A percentile compares a stretch with the other conserved stretches of the same genome.
Evolutionary conservation across 1,284 basidiomycete genomes (phyloP).

Genomic region (Rhodotorula sp.): DNA sequence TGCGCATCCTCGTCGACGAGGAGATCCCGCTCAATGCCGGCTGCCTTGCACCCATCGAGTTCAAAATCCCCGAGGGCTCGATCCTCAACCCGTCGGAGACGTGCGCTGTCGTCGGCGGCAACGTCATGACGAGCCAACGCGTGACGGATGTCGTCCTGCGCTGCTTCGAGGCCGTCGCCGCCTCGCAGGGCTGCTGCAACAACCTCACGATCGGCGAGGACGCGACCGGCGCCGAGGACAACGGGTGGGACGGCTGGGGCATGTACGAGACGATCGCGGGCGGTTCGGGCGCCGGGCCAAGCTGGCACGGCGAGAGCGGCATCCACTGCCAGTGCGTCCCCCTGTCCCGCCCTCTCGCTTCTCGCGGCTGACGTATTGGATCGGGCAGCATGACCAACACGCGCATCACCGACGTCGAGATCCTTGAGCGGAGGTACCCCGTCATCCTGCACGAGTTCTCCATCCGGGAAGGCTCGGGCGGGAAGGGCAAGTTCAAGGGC

Average conservation of each 20-base stretch:
- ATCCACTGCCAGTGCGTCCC: slow-evolving; percentile 16
- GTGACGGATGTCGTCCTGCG: slow-evolving; percentile 87
- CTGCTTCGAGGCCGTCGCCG: neutral
- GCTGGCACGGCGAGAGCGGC: slow-evolving; percentile 72
- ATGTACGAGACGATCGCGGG: slow-evolving; percentile 80
- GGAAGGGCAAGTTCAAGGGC: slow-evolving; percentile 73
- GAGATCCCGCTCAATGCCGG: slow-evolving; percentile 95
- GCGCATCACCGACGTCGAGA: slow-evolving; percentile 78
- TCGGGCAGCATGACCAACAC: slow-evolving; percentile 47
- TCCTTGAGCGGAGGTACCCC: slow-evolving; percentile 53
- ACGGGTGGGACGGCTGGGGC: neutral
- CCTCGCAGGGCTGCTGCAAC: neutral
- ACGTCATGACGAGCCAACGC: slow-evolving; percentile 70
- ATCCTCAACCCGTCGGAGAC: slow-evolving; percentile 72
- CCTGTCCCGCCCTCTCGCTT: neutral
- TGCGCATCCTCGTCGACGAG: slow-evolving; percentile 86
- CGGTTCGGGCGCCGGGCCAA: slow-evolving; percentile 85
- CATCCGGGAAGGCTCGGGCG: slow-evolving; percentile 63
- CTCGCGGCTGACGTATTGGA: neutral
- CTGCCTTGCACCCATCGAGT: slow-evolving; percentile 62
- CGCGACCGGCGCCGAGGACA: too few relatives aligned
- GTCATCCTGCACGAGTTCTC: slow-evolving; percentile 51
- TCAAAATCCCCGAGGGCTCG: slow-evolving; percentile 73
- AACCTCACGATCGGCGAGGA: slow-evolving; percentile 54
- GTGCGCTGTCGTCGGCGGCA: slow-evolving; percentile 39